Evolutionary conservation across 2,329 filamentous ascomycete genomes (phyloP), one percentile per base, ranked within the genome.

Genomic region (Pyrenophora graminea): DNA sequence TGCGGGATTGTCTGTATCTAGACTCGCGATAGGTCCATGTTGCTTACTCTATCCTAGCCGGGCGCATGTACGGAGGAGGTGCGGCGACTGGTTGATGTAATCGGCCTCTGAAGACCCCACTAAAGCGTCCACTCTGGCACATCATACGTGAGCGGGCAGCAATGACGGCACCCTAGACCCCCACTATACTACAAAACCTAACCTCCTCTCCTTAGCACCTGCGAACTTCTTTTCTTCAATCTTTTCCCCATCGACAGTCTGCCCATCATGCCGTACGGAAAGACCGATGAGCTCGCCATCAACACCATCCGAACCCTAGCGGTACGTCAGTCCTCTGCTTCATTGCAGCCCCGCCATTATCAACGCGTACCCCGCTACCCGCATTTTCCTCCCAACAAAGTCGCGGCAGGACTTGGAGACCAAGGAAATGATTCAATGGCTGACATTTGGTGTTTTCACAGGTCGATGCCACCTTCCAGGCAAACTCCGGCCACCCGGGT

Each of bases 401-500:
- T 40, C 38, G 33, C 46, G 42, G 47, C 48, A 25, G 34, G 17
- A 19, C 10, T 45, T 25, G 9, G 10, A 36, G 25, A 3, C 21
- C 13, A 34, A 6, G 19, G 2, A 25, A 17, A 15, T 27, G 25
- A 17, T 25, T 57, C 64, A 71, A 71, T 66, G 63, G 64, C 70
- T 74, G 59, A 74, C 48, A 55, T 43, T 46, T 44, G 45, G 37
- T 51, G 33, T 39, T 48, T 55, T 47, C 51, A 66, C 75, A 99
- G 94, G 90, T 91, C 82, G 94, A 99, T 97, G 94, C 93, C 76
- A 97, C 92, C 73, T 87, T 87, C 79, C 83, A 89, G 77, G 91
- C 93, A 76, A 97, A 97, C 85, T 97, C 93, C 63, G 94, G 94
- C 75, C 94, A 99, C 82, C 94, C 94, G 72, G 94, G 94, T 84